Conservation (phyloP, 108 stramenopile species). For the Phaeodactylum tricornutum region DNA sequence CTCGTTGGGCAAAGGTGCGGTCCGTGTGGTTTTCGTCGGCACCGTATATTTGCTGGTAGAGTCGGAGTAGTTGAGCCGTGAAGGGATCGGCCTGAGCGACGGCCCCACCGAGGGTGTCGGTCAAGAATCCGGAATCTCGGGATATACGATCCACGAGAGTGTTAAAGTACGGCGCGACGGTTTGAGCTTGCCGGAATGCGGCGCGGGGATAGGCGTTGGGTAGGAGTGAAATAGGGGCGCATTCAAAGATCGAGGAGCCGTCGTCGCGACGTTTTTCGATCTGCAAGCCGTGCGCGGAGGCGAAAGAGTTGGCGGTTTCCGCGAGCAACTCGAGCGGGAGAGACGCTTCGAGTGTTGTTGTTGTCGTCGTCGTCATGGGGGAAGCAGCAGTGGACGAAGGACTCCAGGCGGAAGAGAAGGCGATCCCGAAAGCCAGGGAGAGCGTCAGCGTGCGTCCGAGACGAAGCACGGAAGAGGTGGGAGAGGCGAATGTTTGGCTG, state of each 20-base stretch:
- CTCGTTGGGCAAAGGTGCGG: constrained; percentile 26
- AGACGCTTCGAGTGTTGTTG: not conserved
- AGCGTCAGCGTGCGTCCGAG: too few species aligned
- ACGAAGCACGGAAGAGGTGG: too few species aligned
- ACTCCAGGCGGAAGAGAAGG: too few species aligned
- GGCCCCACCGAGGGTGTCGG: constrained; percentile 39
- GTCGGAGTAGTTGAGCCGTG: constrained; percentile 71
- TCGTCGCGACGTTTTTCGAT: constrained; percentile 25
- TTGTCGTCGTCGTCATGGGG: constrained; percentile 1
- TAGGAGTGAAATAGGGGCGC: constrained; percentile 81
- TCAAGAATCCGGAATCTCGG: constrained; percentile 73
- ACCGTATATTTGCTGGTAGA: constrained; percentile 67
- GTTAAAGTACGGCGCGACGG: constrained; percentile 69
- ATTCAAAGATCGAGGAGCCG: constrained; percentile 30
- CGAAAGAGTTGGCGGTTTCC: constrained; percentile 40
- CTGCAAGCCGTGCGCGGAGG: constrained; percentile 52
- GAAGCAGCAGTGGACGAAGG: too few species aligned
- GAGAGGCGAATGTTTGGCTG: too few species aligned
- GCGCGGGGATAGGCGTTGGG: constrained; percentile 67
- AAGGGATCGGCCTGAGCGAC: constrained; percentile 68
- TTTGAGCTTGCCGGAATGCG: constrained; percentile 49
- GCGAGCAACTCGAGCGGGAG: constrained; percentile 9
- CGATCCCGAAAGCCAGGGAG: too few species aligned
- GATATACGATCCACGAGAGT: constrained; percentile 76
- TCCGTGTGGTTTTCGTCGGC: constrained; percentile 16